Evolutionary conservation across 306 rosid genomes (phyloP).

Genomic region (Notholithocarpus densiflorus): DNA sequence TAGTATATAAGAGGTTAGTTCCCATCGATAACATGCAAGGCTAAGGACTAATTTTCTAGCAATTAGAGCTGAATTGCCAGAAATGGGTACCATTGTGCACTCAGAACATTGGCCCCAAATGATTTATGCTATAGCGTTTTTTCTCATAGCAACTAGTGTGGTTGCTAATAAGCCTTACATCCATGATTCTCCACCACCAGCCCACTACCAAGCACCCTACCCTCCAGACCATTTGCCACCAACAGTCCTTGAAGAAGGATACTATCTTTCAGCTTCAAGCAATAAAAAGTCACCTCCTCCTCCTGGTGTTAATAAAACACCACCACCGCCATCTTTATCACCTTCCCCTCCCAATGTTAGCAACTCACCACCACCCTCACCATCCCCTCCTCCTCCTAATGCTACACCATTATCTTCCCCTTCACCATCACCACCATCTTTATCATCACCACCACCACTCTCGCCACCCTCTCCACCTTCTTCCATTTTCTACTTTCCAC

Average conservation of each 20-base stretch:
- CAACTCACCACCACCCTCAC: neutral
- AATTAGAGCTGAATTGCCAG: neutral
- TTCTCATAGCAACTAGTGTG: slow-evolving; percentile 3
- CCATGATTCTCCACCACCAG: neutral
- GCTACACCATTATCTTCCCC: no score
- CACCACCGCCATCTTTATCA: neutral
- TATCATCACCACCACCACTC: no score
- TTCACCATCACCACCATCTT: no score
- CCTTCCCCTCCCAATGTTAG: neutral
- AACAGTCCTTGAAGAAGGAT: no score
- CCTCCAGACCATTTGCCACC: no score
- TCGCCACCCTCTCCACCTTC: no score
- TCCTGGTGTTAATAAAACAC: neutral
- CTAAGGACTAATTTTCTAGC: neutral
- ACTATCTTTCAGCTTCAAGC: no score
- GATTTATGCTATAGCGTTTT: neutral
- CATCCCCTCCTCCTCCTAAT: no score
- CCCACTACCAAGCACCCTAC: neutral
- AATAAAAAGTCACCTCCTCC: no score
- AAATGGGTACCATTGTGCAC: neutral
- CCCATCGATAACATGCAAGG: neutral
- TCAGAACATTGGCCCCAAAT: slow-evolving; percentile 2
- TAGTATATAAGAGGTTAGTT: neutral
- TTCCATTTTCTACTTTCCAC: no score
- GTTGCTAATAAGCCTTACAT: neutral